These are phyloP conservation scores for Suhomyces terraborum DNA, from an alignment of 1,139 yeast genomes.

Conservation along the genomic window DNA sequence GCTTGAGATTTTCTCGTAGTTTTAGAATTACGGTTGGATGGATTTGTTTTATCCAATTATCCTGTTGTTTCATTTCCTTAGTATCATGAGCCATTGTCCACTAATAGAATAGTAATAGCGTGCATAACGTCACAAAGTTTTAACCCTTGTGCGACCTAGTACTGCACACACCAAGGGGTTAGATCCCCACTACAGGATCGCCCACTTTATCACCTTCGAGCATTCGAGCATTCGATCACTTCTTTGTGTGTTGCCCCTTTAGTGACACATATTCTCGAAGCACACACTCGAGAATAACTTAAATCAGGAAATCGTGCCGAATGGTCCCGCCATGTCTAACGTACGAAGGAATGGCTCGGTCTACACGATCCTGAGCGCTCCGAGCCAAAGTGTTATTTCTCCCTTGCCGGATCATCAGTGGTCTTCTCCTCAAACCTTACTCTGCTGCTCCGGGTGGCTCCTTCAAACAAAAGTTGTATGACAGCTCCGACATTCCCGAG, in stretches of 20 bases:
- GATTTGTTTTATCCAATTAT: background rate
- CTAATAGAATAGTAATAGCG: conserved; percentile 4
- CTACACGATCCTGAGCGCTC: background rate
- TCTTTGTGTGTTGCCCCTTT: conserved; percentile 1
- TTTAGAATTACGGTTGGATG: background rate
- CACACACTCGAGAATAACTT: background rate
- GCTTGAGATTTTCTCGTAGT: background rate
- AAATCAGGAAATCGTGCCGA: background rate
- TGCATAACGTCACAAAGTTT: conserved; percentile 2
- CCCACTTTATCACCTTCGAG: background rate
- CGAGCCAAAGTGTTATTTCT: too few relatives aligned
- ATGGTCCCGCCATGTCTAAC: background rate
- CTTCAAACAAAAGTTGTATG: conserved; percentile 1
- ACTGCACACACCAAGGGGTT: background rate
- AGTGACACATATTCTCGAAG: conserved; percentile 3
- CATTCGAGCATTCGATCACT: background rate
- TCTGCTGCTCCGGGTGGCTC: background rate
- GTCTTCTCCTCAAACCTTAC: background rate
- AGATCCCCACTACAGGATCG: background rate
- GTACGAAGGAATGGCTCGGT: background rate
- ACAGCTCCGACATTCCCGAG: conserved; percentile 4
- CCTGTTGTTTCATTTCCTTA: conserved; percentile 1
- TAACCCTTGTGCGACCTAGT: background rate
- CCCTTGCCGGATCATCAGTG: conserved; percentile 2
- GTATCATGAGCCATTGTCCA: conserved; percentile 2